A percentile compares a stretch with the other conserved stretches of the same genome.
phyloP scores from a whole-genome alignment of 176 grass and related monocot genomes.

The Zoysia pacifica region DNA sequence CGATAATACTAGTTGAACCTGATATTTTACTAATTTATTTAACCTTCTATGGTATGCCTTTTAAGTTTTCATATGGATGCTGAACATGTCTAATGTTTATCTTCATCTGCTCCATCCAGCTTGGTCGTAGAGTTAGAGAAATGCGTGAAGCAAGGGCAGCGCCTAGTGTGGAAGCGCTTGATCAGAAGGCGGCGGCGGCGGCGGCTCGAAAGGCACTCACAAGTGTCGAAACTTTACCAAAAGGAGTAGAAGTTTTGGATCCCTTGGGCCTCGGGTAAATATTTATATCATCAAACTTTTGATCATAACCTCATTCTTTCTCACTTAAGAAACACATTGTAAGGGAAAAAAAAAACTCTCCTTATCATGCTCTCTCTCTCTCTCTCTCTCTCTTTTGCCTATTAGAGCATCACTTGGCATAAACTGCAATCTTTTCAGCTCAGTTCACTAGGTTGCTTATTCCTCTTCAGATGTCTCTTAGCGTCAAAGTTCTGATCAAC shows the following conservation, averaged over 20 bases:
- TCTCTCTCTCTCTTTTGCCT: slow-evolving; percentile 1
- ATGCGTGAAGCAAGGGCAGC: slow-evolving; percentile 91
- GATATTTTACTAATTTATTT: slow-evolving; percentile 25
- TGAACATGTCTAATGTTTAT: slow-evolving; percentile 19
- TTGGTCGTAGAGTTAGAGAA: slow-evolving; percentile 90
- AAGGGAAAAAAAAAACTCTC: background rate
- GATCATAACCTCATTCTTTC: background rate
- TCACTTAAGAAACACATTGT: slow-evolving; percentile 18
- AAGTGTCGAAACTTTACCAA: slow-evolving; percentile 81
- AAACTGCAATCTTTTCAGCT: background rate
- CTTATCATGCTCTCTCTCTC: background rate
- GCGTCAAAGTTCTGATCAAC: background rate
- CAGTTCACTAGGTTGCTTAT: background rate
- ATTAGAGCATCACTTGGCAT: slow-evolving; percentile 10
- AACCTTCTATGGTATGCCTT: slow-evolving; percentile 1
- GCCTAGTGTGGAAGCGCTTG: slow-evolving; percentile 66
- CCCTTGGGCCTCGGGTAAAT: slow-evolving; percentile 95
- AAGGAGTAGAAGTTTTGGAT: slow-evolving; percentile 97
- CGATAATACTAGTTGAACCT: slow-evolving; percentile 1
- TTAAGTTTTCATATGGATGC: slow-evolving; percentile 30
- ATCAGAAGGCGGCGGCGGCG: slow-evolving; percentile 64
- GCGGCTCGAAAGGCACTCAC: slow-evolving; percentile 73
- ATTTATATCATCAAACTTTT: slow-evolving; percentile 30
- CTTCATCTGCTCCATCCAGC: slow-evolving; percentile 53
- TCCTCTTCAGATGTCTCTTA: background rate